phyloP scores from a whole-genome alignment of 257 asterid genomes.

The Solanum pennellii region DNA sequence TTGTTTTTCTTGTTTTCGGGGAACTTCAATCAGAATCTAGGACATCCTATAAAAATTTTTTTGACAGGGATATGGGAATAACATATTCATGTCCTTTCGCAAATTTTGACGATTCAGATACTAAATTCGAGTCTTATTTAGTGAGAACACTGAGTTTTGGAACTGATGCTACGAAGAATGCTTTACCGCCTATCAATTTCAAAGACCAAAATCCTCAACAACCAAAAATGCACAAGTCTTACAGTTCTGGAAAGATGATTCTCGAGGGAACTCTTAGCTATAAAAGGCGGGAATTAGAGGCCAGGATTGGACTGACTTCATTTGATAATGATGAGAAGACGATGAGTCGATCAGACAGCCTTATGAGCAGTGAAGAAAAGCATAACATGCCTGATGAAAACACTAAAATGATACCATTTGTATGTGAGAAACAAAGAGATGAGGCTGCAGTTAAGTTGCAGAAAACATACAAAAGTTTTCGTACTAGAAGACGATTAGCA shows the following conservation, averaged over 20 bases:
- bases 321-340: background rate
- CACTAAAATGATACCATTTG: background rate
- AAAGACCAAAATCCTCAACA: conserved; percentile 20
- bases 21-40: background rate
- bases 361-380: background rate
- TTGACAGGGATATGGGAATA: conserved; percentile 56
- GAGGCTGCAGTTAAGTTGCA: conserved; percentile 67
- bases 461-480: conserved; percentile 73
- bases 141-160: conserved; percentile 31
- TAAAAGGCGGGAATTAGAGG: conserved; percentile 37
- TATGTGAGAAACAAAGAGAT: conserved; percentile 14
- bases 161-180: conserved; percentile 12
- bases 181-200: conserved; percentile 20
- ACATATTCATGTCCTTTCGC: conserved; percentile 27
- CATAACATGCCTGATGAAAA: background rate
- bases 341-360: conserved; percentile 6
- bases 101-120: conserved; percentile 31
- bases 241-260: conserved; percentile 36
- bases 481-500: conserved; percentile 72
- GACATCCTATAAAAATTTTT: background rate
- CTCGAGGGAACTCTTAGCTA: conserved; percentile 44
- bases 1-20: background rate
- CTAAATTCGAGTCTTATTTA: conserved; percentile 18
- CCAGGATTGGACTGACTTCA: conserved; percentile 23
- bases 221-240: conserved; percentile 14